Evolutionary conservation across 345 rosid genomes (phyloP), one percentile per base, ranked within the genome.

Genomic region (Streptanthus diversifolius): DNA sequence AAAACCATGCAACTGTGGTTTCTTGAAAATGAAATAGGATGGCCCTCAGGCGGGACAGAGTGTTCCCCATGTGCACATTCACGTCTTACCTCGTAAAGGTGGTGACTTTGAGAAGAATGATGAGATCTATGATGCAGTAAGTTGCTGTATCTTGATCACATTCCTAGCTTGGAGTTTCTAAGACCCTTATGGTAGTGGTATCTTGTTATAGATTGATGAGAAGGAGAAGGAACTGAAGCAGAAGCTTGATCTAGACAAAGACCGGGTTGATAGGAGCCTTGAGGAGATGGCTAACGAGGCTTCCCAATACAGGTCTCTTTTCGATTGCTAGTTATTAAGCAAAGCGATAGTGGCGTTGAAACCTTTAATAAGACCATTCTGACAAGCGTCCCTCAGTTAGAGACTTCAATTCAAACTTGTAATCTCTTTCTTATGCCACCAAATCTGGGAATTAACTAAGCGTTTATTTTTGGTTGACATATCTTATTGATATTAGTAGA

Each of bases 41-140:
- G 97, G 96, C 22, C 95, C 97, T n/a, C 82, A 88, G 33, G 85
- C 96, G 22, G 98, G 99, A 61, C 99, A 91, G 85, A 86, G 90
- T 12, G 98, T 90, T 66, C 86, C 95, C 11, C 96, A 95, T 82
- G 93, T 95, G 55, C 99, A 91, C 79, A 78, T 95, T 83, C 98
- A 95, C 70, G 72, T 95, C 73, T 68, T 95, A 57, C 98, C 98
- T 0, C 86, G 97, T 69, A 90, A 83, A 77, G 86, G 70, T 41
- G 91, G 90, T 0, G 98, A 95, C 83, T 91, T 95, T 77, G 90
- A 90, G 86, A 88, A 75, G 73, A 95, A 95, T 58, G 98, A 95
- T 78, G 88, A 95, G 75, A 84, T 95, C 40, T 90, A 95, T 52
- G 97, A 87, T 60, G 98, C 90, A 0, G 97, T 89, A 85, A 80